Percentiles rank a stretch among this genome's conserved stretches.
Conservation (phyloP, 2,329 filamentous ascomycete genomes). For the Penicillium sp. region DNA sequence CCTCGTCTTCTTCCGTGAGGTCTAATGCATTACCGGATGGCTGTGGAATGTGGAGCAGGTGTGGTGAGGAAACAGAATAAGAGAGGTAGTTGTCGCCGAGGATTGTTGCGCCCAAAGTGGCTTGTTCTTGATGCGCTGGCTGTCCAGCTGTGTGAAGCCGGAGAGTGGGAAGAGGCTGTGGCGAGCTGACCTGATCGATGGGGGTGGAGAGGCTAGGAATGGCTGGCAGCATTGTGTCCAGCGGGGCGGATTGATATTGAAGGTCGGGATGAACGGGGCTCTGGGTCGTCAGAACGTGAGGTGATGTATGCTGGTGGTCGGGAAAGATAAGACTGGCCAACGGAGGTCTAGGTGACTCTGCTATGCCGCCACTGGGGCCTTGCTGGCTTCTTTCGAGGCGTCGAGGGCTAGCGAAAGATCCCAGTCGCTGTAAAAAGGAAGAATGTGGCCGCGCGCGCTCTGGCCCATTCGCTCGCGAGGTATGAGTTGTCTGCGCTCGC, state of each 20-base stretch:
- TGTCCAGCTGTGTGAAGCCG: constrained; percentile 12
- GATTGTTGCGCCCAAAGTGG: constrained; percentile 12
- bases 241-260: not conserved
- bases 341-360: constrained; percentile 6
- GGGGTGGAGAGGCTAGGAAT: constrained; percentile 5
- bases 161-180: constrained; percentile 14
- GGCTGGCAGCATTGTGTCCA: not conserved
- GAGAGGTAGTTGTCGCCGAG: constrained; percentile 22
- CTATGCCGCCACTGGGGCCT: constrained; percentile 9
- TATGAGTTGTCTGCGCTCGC: constrained; percentile 22
- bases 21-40: constrained; percentile 16
- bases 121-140: not conserved
- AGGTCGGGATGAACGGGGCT: too few relatives aligned
- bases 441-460: constrained; percentile 21
- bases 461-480: constrained; percentile 19
- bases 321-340: constrained; percentile 2
- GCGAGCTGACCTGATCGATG: constrained; percentile 1
- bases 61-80: constrained; percentile 31
- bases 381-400: constrained; percentile 16
- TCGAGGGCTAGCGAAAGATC: constrained; percentile 20
- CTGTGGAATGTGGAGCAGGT: constrained; percentile 23
- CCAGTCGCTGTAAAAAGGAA: constrained; percentile 23
- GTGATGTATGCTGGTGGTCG: too few relatives aligned
- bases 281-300: too few relatives aligned
- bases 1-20: constrained; percentile 16